These are phyloP conservation scores for Thraustochytrium sp. DNA, from an alignment of 352 stramenopile species.

Conservation along the genomic window DNA sequence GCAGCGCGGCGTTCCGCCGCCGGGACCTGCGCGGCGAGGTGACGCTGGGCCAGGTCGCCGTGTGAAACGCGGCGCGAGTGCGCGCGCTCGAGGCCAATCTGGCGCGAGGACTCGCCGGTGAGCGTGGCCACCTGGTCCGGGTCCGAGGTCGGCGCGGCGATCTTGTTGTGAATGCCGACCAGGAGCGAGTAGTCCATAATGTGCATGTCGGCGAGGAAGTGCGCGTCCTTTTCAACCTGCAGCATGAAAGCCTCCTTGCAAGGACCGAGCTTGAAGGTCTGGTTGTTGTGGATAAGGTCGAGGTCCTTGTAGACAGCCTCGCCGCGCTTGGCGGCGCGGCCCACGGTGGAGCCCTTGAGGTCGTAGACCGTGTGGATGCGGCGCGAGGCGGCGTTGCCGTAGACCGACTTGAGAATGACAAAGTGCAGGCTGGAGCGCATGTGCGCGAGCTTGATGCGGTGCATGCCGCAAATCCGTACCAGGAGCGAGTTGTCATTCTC, in stretches of 20 bases:
- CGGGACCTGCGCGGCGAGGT: too few species aligned
- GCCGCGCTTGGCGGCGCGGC: slow-evolving; percentile 59
- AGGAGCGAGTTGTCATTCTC: slow-evolving; percentile 94
- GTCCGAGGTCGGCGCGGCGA: neutral
- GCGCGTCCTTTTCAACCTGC: slow-evolving; percentile 68
- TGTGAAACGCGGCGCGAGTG: neutral
- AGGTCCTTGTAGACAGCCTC: slow-evolving; percentile 75
- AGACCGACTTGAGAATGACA: slow-evolving; percentile 93
- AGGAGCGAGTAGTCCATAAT: slow-evolving; percentile 91
- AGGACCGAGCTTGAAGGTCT: slow-evolving; percentile 72
- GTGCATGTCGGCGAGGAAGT: slow-evolving; percentile 82
- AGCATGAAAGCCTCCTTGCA: slow-evolving; percentile 69
- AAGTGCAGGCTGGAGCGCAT: slow-evolving; percentile 84
- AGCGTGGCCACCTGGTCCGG: slow-evolving; percentile 11
- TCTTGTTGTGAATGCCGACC: slow-evolving; percentile 77
- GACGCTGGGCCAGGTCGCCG: neutral
- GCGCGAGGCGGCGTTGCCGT: slow-evolving; percentile 75
- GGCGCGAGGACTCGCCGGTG: neutral
- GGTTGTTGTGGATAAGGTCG: slow-evolving; percentile 73
- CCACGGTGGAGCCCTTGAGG: slow-evolving; percentile 79
- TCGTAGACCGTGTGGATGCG: slow-evolving; percentile 83
- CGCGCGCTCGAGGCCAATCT: neutral
- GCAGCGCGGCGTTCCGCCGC: too few species aligned
- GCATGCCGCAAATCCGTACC: slow-evolving; percentile 93
- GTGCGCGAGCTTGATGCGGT: slow-evolving; percentile 95